Conservation (phyloP, 2,329 filamentous ascomycete species). For the Emergomyces africanus region DNA sequence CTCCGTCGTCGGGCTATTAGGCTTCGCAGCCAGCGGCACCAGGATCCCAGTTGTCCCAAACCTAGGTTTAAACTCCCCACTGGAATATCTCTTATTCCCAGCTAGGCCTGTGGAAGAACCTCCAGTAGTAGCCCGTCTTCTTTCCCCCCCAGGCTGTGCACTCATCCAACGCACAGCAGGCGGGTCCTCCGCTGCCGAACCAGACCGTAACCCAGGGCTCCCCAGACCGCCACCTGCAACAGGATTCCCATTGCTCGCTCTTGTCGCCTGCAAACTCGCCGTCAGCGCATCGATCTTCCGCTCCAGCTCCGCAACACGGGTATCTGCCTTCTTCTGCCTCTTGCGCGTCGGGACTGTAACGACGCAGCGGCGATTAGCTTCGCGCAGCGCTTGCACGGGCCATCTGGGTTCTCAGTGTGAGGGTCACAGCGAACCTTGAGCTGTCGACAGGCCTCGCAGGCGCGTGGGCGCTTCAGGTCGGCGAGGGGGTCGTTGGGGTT, state of each 20-base stretch:
- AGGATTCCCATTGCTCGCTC: slow-evolving; percentile 14
- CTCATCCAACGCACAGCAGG: slow-evolving; percentile 22
- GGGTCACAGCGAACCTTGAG: slow-evolving; percentile 79
- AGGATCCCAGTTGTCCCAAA: slow-evolving; percentile 6
- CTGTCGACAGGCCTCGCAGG: slow-evolving; percentile 62
- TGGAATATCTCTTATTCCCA: slow-evolving; percentile 21
- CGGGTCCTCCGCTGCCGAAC: slow-evolving; percentile 27
- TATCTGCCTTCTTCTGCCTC: slow-evolving; percentile 85
- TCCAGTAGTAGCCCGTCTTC: not conserved
- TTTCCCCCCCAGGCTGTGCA: slow-evolving; percentile 3
- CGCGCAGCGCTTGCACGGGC: slow-evolving; percentile 60
- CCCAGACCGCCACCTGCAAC: slow-evolving; percentile 5
- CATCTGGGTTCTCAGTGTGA: slow-evolving; percentile 48
- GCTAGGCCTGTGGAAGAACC: slow-evolving; percentile 5
- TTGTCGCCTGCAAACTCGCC: slow-evolving; percentile 55
- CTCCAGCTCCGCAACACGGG: slow-evolving; percentile 76
- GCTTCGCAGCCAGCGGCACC: slow-evolving; percentile 14
- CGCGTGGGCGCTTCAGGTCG: slow-evolving; percentile 55
- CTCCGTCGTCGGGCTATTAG: slow-evolving; percentile 14
- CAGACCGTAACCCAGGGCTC: slow-evolving; percentile 12
- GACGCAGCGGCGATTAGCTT: slow-evolving; percentile 69
- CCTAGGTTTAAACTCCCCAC: slow-evolving; percentile 17
- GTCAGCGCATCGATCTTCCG: slow-evolving; percentile 86
- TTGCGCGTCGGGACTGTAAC: slow-evolving; percentile 66
- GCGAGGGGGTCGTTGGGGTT: slow-evolving; percentile 13